Percentiles rank a stretch among this genome's conserved stretches.
These are phyloP conservation scores for Phaffia tasmanica DNA, from an alignment of 768 basidiomycete species.

Conservation along the genomic window DNA sequence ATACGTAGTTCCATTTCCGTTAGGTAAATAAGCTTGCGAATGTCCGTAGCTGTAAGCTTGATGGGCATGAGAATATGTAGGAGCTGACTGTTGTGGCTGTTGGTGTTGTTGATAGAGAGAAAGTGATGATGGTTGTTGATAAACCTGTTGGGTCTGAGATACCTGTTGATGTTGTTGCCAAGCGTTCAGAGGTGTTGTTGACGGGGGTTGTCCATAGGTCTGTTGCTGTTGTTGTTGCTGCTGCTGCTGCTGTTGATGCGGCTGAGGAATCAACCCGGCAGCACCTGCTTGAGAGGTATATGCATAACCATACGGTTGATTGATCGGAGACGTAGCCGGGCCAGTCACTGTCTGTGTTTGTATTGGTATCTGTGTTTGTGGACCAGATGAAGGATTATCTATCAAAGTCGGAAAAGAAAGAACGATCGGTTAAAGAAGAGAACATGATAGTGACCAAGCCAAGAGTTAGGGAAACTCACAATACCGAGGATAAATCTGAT, in stretches of 20 bases:
- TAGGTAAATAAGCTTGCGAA: slow-evolving; percentile 1
- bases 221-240: neutral
- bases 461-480: too few species aligned
- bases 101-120: neutral
- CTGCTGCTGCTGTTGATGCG: slow-evolving; percentile 5
- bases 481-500: too few species aligned
- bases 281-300: too few species aligned
- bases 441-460: too few species aligned
- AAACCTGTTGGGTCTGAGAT: slow-evolving; percentile 5
- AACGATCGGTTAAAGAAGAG: too few species aligned
- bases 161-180: neutral
- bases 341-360: too few species aligned
- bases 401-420: too few species aligned
- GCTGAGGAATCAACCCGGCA: too few species aligned
- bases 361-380: too few species aligned
- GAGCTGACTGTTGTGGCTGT: slow-evolving; percentile 1
- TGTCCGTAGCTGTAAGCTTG: neutral
- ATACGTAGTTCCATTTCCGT: neutral
- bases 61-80: neutral
- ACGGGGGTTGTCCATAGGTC: neutral
- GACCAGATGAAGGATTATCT: too few species aligned
- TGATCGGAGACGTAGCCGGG: too few species aligned
- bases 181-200: neutral
- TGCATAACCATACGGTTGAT: too few species aligned
- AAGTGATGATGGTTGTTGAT: slow-evolving; percentile 6